phyloP scores from a whole-genome alignment of 2,329 filamentous ascomycete species.

The Colletotrichum lentis region DNA sequence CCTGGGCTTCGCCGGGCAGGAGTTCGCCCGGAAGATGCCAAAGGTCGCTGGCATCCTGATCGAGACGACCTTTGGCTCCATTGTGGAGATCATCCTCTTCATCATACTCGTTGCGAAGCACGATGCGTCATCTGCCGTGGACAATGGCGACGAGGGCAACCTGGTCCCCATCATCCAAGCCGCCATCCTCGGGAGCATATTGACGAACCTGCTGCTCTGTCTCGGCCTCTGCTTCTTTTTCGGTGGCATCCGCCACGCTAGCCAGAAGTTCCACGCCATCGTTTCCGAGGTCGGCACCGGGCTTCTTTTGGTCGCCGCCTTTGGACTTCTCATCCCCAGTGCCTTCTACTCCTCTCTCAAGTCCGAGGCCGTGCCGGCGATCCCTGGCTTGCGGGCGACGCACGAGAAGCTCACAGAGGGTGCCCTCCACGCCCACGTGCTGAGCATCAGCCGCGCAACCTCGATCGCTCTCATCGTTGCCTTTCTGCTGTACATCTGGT shows the following conservation, averaged over 20 bases:
- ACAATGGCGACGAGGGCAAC: constrained; percentile 47
- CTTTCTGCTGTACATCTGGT: constrained; percentile 65
- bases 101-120: constrained; percentile 64
- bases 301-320: constrained; percentile 67
- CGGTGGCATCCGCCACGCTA: constrained; percentile 66
- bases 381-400: constrained; percentile 38
- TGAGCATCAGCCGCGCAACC: constrained; percentile 69
- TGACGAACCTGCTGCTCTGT: constrained; percentile 74
- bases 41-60: constrained; percentile 66
- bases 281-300: constrained; percentile 75
- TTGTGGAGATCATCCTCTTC: constrained; percentile 75
- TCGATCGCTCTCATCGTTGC: constrained; percentile 68
- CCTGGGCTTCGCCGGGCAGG: constrained; percentile 61
- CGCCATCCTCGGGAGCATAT: constrained; percentile 73
- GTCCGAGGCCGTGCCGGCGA: constrained; percentile 40
- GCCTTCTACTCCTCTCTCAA: constrained; percentile 50
- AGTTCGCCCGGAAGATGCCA: constrained; percentile 71
- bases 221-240: constrained; percentile 73
- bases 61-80: constrained; percentile 64
- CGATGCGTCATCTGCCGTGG: constrained; percentile 28
- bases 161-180: constrained; percentile 70
- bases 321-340: constrained; percentile 48
- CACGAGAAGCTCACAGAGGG: constrained; percentile 45
- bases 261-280: constrained; percentile 69
- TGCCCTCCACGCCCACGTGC: constrained; percentile 56